Percentiles rank a stretch among this genome's conserved stretches.
Conservation (phyloP, 306 rosid species). For the Heteromeles arbutifolia region DNA sequence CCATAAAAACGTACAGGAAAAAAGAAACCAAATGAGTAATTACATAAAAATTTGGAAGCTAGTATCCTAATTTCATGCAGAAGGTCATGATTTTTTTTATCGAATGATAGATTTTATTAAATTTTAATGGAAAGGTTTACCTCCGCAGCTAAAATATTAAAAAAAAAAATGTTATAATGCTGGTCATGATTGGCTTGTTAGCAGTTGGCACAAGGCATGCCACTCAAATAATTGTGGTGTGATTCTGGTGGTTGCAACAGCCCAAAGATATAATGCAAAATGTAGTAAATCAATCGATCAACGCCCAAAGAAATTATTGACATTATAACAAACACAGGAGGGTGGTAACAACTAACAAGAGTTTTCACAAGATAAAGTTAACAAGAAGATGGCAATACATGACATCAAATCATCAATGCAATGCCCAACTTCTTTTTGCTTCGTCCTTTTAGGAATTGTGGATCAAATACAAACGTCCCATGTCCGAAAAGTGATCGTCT, state of each 20-base stretch:
- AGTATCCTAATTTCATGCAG: neutral
- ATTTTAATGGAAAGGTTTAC: no score
- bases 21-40: no score
- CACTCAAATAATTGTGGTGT: neutral
- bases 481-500: no score
- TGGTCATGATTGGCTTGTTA: neutral
- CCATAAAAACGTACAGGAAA: neutral
- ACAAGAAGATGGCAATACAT: slow-evolving; percentile 3
- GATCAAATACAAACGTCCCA: neutral
- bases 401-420: neutral
- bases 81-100: neutral
- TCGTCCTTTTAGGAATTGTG: neutral
- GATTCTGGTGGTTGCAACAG: slow-evolving; percentile 8
- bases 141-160: no score
- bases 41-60: no score
- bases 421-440: neutral
- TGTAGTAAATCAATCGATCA: neutral
- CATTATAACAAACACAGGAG: neutral
- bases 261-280: neutral
- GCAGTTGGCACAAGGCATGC: neutral
- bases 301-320: neutral
- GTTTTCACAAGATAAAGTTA: neutral
- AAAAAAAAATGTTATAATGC: no score
- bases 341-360: neutral
- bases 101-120: no score